phyloP scores from a whole-genome alignment of 2,329 filamentous ascomycete genomes.

The Penicillium sp. region DNA sequence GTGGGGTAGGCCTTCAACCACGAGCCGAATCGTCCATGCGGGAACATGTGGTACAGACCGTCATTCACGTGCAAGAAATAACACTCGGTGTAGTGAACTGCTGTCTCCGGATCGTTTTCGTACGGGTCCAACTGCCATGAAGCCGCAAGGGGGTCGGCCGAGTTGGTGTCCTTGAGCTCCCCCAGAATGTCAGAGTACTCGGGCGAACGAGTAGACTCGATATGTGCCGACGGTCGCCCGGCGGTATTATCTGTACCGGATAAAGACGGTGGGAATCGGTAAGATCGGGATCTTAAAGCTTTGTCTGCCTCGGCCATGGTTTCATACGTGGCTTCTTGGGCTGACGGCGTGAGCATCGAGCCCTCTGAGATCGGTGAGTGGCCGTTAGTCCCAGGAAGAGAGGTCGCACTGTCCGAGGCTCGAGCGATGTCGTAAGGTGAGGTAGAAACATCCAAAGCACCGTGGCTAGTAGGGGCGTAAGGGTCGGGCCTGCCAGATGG shows the following conservation, averaged over 20 bases:
- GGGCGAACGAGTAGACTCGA: conserved; percentile 17
- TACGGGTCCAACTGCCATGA: conserved; percentile 56
- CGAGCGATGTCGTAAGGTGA: conserved; percentile 31
- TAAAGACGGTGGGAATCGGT: conserved; percentile 18
- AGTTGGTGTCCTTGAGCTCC: conserved; percentile 30
- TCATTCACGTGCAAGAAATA: conserved; percentile 59
- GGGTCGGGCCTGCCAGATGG: conserved; percentile 23
- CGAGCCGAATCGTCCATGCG: conserved; percentile 51
- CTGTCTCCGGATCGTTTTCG: conserved; percentile 49
- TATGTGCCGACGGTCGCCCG: conserved; percentile 11
- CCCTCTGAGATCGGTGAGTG: conserved; percentile 34
- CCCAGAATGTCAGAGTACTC: conserved; percentile 33
- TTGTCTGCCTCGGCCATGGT: conserved; percentile 27
- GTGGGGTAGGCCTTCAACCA: conserved; percentile 53
- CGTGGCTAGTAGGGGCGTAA: conserved; percentile 15
- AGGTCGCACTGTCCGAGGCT: conserved; percentile 33
- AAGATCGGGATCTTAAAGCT: conserved; percentile 23
- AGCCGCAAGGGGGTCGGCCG: conserved; percentile 30
- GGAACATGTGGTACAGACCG: conserved; percentile 56
- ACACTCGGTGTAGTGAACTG: conserved; percentile 52
- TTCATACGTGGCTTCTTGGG: conserved; percentile 26
- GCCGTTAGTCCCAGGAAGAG: conserved; percentile 30
- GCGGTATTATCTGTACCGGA: conserved; percentile 15
- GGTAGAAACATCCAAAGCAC: conserved; percentile 22
- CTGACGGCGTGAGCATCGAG: conserved; percentile 28